Base-by-base conservation (phyloP, 2,329 filamentous ascomycete species). In the Colletotrichum tropicale region DNA sequence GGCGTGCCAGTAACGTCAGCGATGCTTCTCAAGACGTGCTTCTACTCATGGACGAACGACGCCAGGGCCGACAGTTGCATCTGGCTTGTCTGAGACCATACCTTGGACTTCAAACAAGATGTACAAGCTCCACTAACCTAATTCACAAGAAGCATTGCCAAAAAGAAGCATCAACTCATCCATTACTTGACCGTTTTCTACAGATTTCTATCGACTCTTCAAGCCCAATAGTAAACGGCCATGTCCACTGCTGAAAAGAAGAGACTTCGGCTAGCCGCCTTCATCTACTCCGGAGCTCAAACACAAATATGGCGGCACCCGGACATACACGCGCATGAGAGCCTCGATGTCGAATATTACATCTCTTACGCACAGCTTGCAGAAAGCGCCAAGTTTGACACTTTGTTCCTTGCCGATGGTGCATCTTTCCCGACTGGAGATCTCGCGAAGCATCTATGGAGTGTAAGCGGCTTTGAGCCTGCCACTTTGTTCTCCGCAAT, bases 341-440 rank as follows among this genome's bases (percentile, higher is more conserved):
- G 69, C 55, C 69, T 76, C 18, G 73, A 76, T 26, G 56, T 76
- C 32, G 69, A 76, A 55, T 76, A 76, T 56, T 76, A 62, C 9
- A 72, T 72, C 26, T 62, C 66, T 13, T 76, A 76, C 32, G 73
- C 73, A 21, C 62, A 76, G 26, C 16, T 72, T 8, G 73, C 73
- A n/a, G 73, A 76, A 24, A 62, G 71, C 55, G 73, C 73, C 68
- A 70, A 70, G n/a, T 70, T 70, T 56, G 67, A 70, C 1, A 70
- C 67, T 30, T 34, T 70, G 6, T 70, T 76, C 32, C 69, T 76
- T 21, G 73, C 73, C 26, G 73, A 76, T 58, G 68, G 69, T 16
- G 60, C 73, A 1, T 48, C 61, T 6, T 65, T 58, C 24, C 73
- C 68, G 4, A 36, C n/a, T 0, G 69, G 61, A 21, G n/a, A 58